Evolutionary conservation across 108 stramenopile species (phyloP).

Genomic region (Cylindrotheca closterium): DNA sequence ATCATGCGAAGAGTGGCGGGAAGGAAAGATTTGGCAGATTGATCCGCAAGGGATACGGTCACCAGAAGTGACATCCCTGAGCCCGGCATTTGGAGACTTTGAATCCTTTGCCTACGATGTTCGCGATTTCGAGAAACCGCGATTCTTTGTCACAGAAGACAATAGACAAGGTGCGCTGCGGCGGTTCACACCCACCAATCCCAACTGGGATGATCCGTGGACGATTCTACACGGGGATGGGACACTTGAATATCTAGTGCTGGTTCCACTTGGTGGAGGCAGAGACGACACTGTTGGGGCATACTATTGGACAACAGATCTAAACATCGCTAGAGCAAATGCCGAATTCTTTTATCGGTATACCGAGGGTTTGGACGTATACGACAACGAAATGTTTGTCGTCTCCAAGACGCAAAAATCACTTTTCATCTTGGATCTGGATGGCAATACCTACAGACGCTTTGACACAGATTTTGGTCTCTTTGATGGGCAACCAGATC

Average conservation of each 20-base stretch:
- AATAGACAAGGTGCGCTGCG: conserved; percentile 35
- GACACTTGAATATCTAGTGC: conserved; percentile 32
- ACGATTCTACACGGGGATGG: conserved; percentile 46
- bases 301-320: conserved; percentile 32
- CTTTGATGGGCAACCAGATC: conserved; percentile 59
- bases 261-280: conserved; percentile 19
- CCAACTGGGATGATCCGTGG: conserved; percentile 31
- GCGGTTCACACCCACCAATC: conserved; percentile 37
- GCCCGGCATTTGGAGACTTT: conserved; percentile 45
- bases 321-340: conserved; percentile 20
- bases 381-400: conserved; percentile 31
- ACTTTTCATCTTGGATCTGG: conserved; percentile 41
- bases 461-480: conserved; percentile 30
- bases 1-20: conserved; percentile 53
- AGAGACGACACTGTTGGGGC: conserved; percentile 26
- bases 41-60: conserved; percentile 57
- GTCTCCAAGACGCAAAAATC: conserved; percentile 29
- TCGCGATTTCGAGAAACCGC: conserved; percentile 33
- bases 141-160: conserved; percentile 58
- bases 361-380: conserved; percentile 37
- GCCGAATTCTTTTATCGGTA: conserved; percentile 34
- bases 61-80: conserved; percentile 38
- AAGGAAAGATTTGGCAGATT: conserved; percentile 54
- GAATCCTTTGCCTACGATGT: conserved; percentile 57
- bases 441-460: conserved; percentile 19